Evolutionary conservation across 805 yeast genomes (phyloP), one percentile per base, ranked within the genome.

Genomic region (Suhomyces sp.): DNA sequence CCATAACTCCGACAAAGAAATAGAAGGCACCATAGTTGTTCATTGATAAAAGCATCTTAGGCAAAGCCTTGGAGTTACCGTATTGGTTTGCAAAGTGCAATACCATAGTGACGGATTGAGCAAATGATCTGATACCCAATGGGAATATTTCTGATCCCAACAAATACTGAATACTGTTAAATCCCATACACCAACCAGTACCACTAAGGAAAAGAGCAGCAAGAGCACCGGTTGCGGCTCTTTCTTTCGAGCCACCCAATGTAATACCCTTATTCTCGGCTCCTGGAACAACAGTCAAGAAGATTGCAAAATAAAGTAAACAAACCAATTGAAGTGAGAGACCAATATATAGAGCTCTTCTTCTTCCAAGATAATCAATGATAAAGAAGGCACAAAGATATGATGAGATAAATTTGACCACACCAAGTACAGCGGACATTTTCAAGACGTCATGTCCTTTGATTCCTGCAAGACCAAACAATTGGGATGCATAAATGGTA

Each of bases 31-130:
- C 66, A 40, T 46, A 54, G 17, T 61, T 56, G 40, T 58, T 24
- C 64, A 62, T 51, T 22, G 61, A 50, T 31, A 62, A 40, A 58
- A 62, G 54, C 66, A 62, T 61, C 52, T 53, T 54, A 15, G 66
- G 66, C 31, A 62, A 52, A 3, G 66, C 66, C 53, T 62, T 62
- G 33, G 65, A 61, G 55, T 62, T 62, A 48, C 66, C 66, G 52
- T 59, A 62, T 54, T 62, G 66, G 57, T 59, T 61, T 10, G 64
- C 66, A 48, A 62, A 62, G 45, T 62, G 66, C 57, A 62, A 61
- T 10, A 62, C 62, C 66, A 62, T 62, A 22, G 60, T 58, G 31
- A 57, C 40, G 19, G 64, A 60, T 41, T 60, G 64, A 9, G 63
- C 65, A 44, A 62, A 60, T 10, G 64, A 59, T 52, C 66, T 63